Evolutionary conservation across 106 monocot species (phyloP).

Genomic region (Dioscorea zingiberensis): DNA sequence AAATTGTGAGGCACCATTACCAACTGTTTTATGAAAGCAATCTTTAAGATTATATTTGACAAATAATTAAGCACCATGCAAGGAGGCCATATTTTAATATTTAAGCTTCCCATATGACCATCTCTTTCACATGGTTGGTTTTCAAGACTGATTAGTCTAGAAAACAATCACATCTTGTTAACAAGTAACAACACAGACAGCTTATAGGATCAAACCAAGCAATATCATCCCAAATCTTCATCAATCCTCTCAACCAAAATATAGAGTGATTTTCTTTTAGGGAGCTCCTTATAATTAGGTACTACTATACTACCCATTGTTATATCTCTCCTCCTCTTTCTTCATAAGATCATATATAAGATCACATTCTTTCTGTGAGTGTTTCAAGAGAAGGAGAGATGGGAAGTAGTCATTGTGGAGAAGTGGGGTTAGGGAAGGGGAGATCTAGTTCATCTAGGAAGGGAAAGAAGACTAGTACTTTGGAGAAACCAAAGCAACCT

Average conservation of each 20-base stretch:
- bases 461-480: slow-evolving; percentile 9
- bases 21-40: neutral
- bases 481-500: slow-evolving; percentile 28
- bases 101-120: neutral
- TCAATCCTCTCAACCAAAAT: neutral
- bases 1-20: too few relatives aligned
- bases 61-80: neutral
- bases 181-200: neutral
- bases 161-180: neutral
- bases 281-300: too few relatives aligned
- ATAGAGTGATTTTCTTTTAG: too few relatives aligned
- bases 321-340: too few relatives aligned
- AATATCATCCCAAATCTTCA: neutral
- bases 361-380: too few relatives aligned
- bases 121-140: neutral
- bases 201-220: neutral
- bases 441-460: slow-evolving; percentile 23
- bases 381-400: too few relatives aligned
- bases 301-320: too few relatives aligned
- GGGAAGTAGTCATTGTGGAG: slow-evolving; percentile 13
- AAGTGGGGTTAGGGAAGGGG: slow-evolving; percentile 1
- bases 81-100: neutral
- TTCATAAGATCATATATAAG: too few relatives aligned
- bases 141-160: neutral
- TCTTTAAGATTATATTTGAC: neutral